phyloP scores from a whole-genome alignment of 768 basidiomycete species.

The Pleurotus cornucopiae region DNA sequence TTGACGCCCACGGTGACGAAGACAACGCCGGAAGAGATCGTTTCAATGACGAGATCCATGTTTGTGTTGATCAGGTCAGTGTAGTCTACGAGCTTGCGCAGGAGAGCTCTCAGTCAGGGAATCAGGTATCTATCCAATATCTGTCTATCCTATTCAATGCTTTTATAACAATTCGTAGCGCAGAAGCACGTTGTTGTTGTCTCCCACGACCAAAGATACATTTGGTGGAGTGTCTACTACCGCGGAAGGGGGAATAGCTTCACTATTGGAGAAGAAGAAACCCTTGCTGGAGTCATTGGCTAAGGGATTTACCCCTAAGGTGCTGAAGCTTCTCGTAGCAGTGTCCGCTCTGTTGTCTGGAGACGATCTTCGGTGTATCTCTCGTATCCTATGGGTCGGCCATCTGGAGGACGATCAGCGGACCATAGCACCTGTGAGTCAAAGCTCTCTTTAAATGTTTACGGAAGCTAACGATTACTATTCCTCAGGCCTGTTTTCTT shows the following conservation, averaged over 20 bases:
- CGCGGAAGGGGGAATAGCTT: slow-evolving; percentile 15
- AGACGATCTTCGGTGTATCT: slow-evolving; percentile 48
- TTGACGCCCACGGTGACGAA: slow-evolving; percentile 29
- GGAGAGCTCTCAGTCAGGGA: slow-evolving; percentile 34
- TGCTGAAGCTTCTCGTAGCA: slow-evolving; percentile 58
- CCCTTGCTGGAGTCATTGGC: slow-evolving; percentile 38
- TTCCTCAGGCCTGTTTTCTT: slow-evolving; percentile 53
- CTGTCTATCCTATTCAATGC: too few relatives aligned
- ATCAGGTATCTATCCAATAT: too few relatives aligned
- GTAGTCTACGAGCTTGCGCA: slow-evolving; percentile 49
- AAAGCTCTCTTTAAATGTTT: neutral
- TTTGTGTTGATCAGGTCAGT: slow-evolving; percentile 38
- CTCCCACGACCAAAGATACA: slow-evolving; percentile 20
- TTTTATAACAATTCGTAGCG: slow-evolving; percentile 22
- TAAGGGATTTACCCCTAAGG: slow-evolving; percentile 40
- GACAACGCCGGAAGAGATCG: slow-evolving; percentile 28
- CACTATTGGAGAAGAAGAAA: slow-evolving; percentile 29
- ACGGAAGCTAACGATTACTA: neutral
- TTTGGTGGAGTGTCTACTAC: slow-evolving; percentile 24
- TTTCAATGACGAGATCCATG: slow-evolving; percentile 37
- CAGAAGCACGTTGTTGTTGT: slow-evolving; percentile 37
- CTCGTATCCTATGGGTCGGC: slow-evolving; percentile 54
- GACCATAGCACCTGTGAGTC: slow-evolving; percentile 46
- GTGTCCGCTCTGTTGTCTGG: slow-evolving; percentile 49
- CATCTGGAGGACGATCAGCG: slow-evolving; percentile 41